Evolutionary conservation across 805 yeast genomes (phyloP).

Genomic region (Saccharomycopsis sp.): DNA sequence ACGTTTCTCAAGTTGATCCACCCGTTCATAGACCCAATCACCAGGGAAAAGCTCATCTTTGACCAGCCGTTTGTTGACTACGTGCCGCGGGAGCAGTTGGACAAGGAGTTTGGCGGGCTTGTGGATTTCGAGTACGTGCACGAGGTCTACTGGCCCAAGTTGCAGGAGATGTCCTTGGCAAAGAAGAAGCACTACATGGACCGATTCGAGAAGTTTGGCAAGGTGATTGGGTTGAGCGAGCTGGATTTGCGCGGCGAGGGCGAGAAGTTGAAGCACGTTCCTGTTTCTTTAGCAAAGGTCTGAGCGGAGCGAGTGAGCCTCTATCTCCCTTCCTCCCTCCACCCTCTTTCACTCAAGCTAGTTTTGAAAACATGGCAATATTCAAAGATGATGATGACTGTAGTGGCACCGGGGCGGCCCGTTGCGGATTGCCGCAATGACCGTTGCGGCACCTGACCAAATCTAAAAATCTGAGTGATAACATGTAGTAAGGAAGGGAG

Average conservation of each 20-base stretch:
- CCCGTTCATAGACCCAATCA: conserved; percentile 93
- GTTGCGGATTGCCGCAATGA: conserved; percentile 1
- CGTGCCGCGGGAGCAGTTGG: conserved; percentile 76
- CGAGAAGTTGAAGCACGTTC: conserved; percentile 26
- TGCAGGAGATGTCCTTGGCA: conserved; percentile 49
- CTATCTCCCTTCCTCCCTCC: too few relatives aligned
- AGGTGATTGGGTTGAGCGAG: conserved; percentile 71
- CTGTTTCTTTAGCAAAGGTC: conserved; percentile 9
- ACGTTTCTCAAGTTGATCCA: conserved; percentile 83
- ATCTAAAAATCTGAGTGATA: too few relatives aligned
- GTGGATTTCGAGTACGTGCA: conserved; percentile 82
- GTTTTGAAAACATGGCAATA: too few relatives aligned
- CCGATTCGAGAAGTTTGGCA: conserved; percentile 65
- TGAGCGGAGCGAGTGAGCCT: too few relatives aligned
- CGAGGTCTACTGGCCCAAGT: conserved; percentile 64
- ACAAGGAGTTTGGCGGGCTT: conserved; percentile 73
- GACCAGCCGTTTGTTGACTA: conserved; percentile 82
- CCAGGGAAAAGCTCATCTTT: conserved; percentile 86
- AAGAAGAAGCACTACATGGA: conserved; percentile 56
- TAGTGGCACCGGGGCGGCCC: background rate
- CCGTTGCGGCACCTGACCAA: too few relatives aligned
- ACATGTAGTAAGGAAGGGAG: too few relatives aligned
- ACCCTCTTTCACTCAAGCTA: too few relatives aligned
- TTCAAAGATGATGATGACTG: too few relatives aligned
- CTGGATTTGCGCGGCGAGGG: conserved; percentile 53